A percentile compares a stretch with the other conserved stretches of the same genome.
Conservation (phyloP, 768 basidiomycete species). For the Hypsizygus marmoreus region DNA sequence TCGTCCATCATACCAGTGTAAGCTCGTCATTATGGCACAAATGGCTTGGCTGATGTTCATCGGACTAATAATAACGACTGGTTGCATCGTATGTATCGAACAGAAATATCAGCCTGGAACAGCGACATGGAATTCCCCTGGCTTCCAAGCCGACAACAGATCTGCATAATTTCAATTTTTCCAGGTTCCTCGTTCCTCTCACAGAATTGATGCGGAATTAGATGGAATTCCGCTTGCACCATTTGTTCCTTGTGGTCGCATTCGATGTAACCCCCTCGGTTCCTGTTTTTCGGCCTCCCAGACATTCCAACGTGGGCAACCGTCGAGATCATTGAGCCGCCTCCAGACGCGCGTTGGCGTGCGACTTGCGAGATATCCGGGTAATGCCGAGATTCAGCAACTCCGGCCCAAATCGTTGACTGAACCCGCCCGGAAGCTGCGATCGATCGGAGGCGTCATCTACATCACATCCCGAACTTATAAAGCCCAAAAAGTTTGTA, state of each 20-base stretch:
- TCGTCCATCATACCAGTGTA: constrained; percentile 11
- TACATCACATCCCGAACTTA: constrained; percentile 28
- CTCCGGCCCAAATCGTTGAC: constrained; percentile 14
- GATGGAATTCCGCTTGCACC: too few species aligned
- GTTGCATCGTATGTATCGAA: constrained; percentile 1
- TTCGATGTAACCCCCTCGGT: constrained; percentile 17
- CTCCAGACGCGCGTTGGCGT: neutral
- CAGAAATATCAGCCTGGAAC: neutral
- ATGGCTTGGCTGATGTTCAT: neutral
- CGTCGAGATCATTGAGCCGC: constrained; percentile 9
- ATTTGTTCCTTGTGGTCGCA: constrained; percentile 9
- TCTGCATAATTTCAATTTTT: neutral
- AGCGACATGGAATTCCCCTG: constrained; percentile 5
- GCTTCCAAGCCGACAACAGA: constrained; percentile 5
- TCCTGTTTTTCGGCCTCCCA: constrained; percentile 21
- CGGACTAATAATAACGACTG: constrained; percentile 2
- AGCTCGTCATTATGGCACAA: constrained; percentile 4
- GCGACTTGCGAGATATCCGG: constrained; percentile 26
- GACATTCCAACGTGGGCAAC: constrained; percentile 4
- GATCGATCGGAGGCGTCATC: constrained; percentile 30
- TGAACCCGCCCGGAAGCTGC: constrained; percentile 13
- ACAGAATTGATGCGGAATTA: too few species aligned
- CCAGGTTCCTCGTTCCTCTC: too few species aligned
- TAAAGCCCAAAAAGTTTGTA: constrained; percentile 38
- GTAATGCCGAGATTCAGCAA: constrained; percentile 24